phyloP scores from a whole-genome alignment of 768 basidiomycete genomes.

The Macrolepiota dolichaula region DNA sequence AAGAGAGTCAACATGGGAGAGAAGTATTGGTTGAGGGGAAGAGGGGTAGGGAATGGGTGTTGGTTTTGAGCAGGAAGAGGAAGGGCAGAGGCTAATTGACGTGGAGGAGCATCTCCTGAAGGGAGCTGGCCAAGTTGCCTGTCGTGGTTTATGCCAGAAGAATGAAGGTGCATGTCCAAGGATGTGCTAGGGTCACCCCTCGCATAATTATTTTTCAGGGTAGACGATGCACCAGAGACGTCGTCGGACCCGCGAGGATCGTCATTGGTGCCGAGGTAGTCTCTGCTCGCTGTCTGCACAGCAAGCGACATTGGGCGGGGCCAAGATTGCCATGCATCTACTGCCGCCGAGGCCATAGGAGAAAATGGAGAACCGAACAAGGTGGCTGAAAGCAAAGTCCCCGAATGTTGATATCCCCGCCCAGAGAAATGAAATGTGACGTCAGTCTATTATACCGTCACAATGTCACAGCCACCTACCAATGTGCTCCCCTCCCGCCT shows the following conservation, averaged over 20 bases:
- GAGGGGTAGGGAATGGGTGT: neutral
- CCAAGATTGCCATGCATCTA: constrained; percentile 1
- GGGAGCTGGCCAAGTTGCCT: neutral
- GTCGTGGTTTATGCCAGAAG: neutral
- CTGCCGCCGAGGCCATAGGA: neutral
- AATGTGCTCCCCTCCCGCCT: constrained; percentile 6
- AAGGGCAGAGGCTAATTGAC: constrained; percentile 3
- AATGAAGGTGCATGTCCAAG: neutral
- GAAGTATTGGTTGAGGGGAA: neutral
- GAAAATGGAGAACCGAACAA: neutral
- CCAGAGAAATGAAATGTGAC: no score
- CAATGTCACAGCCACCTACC: neutral
- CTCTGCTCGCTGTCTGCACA: neutral
- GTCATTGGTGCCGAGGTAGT: neutral
- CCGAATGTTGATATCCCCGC: neutral
- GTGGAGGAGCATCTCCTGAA: constrained; percentile 4
- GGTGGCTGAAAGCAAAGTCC: neutral
- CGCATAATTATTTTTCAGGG: neutral
- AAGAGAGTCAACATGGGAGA: constrained; percentile 6
- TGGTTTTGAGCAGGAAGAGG: constrained; percentile 1
- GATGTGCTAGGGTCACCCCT: neutral
- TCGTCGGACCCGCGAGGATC: neutral
- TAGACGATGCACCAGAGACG: neutral
- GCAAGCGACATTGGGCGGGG: neutral
- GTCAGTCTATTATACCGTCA: no score